Evolutionary conservation across 306 rosid genomes (phyloP).

Genomic region (Datisca glomerata): DNA sequence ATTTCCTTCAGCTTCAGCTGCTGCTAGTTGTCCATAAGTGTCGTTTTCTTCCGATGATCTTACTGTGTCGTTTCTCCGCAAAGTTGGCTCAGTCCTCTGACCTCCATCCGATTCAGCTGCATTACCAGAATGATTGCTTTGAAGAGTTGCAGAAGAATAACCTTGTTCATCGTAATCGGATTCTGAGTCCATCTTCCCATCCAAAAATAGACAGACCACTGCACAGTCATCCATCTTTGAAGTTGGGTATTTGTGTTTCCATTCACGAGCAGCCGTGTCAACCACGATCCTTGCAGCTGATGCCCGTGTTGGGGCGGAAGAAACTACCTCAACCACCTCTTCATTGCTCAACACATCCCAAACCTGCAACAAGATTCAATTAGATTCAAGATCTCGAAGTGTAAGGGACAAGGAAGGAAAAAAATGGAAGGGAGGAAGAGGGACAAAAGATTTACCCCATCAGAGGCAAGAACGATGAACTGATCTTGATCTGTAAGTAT

Average conservation of each 20-base stretch:
- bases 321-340: slow-evolving; percentile 76
- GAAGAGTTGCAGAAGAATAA: slow-evolving; percentile 73
- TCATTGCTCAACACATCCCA: slow-evolving; percentile 97
- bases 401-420: background rate
- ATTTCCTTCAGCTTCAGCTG: slow-evolving; percentile 30
- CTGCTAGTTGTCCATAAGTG: slow-evolving; percentile 21
- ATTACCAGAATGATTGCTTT: slow-evolving; percentile 52
- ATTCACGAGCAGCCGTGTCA: slow-evolving; percentile 73
- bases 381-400: background rate
- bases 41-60: slow-evolving; percentile 76
- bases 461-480: slow-evolving; percentile 88
- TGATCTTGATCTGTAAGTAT: slow-evolving; percentile 63
- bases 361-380: slow-evolving; percentile 28
- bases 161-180: slow-evolving; percentile 81
- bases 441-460: slow-evolving; percentile 56
- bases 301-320: slow-evolving; percentile 55
- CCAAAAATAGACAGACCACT: slow-evolving; percentile 77
- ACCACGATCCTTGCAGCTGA: slow-evolving; percentile 67
- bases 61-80: slow-evolving; percentile 70
- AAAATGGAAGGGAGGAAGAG: background rate
- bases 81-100: slow-evolving; percentile 67
- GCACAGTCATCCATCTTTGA: slow-evolving; percentile 98
- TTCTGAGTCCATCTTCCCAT: slow-evolving; percentile 91
- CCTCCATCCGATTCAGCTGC: slow-evolving; percentile 47
- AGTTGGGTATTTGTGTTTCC: slow-evolving; percentile 87